Percentiles rank a stretch among this genome's conserved stretches.
Evolutionary conservation across 805 yeast species (phyloP).

Genomic region (Candida saitoana): DNA sequence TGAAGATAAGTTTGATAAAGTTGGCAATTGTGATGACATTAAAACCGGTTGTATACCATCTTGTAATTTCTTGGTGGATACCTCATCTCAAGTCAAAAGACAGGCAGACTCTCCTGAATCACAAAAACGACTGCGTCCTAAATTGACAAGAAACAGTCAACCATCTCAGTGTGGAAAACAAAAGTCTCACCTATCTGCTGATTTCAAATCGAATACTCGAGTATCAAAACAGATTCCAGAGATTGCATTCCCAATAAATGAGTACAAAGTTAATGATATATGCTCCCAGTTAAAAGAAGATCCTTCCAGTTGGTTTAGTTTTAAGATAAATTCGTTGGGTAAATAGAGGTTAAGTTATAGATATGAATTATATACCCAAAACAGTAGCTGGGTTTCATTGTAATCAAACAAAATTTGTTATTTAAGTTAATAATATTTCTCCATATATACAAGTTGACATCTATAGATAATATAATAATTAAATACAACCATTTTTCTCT

Average conservation of each 20-base stretch:
- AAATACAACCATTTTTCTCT: too few relatives aligned
- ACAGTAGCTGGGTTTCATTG: too few relatives aligned
- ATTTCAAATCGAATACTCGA: neutral
- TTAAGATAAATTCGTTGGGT: slow-evolving; percentile 7
- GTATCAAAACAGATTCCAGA: neutral
- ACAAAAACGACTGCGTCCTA: neutral
- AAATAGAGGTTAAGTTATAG: neutral
- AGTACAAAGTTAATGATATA: slow-evolving; percentile 2
- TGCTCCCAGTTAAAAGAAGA: slow-evolving; percentile 6
- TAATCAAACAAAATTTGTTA: too few relatives aligned
- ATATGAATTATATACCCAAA: neutral
- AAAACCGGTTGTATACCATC: too few relatives aligned
- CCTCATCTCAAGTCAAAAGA: neutral
- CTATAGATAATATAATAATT: too few relatives aligned
- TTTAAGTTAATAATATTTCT: too few relatives aligned
- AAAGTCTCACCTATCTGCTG: neutral
- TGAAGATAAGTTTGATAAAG: neutral
- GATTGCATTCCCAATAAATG: neutral
- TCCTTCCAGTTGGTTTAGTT: slow-evolving; percentile 12
- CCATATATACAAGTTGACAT: too few relatives aligned
- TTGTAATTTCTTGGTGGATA: neutral
- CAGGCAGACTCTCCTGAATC: neutral
- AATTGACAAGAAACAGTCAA: neutral
- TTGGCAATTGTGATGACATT: neutral
- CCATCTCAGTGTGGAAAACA: neutral